A percentile compares a stretch with the other conserved stretches of the same genome.
These are phyloP conservation scores for Tanacetum coccineum DNA, from an alignment of 129 eudicot species.

Conservation along the genomic window DNA sequence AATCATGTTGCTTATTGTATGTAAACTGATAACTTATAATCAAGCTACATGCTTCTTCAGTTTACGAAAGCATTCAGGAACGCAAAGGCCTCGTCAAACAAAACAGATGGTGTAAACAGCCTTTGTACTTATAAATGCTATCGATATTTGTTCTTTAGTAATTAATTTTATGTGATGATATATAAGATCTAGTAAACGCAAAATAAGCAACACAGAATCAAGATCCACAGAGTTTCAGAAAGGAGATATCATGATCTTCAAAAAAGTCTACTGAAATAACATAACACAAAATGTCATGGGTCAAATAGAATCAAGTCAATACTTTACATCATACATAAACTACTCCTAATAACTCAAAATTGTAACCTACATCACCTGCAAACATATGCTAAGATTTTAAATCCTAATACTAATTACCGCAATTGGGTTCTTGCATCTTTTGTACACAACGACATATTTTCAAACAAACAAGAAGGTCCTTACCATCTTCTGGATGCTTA, in stretches of 20 bases:
- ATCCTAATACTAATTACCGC: constrained; percentile 29
- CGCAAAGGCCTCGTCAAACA: not conserved
- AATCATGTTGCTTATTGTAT: constrained; percentile 6
- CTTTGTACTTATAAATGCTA: too few species aligned
- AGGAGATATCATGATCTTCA: not conserved
- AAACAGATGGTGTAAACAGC: too few species aligned
- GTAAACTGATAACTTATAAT: not conserved
- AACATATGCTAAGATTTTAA: constrained; percentile 31
- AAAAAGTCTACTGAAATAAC: constrained; percentile 3
- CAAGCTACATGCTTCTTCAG: not conserved
- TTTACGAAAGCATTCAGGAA: not conserved
- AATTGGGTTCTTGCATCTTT: constrained; percentile 27
- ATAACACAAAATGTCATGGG: constrained; percentile 22
- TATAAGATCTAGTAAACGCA: not conserved
- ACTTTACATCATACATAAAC: constrained; percentile 37
- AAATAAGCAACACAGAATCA: too few species aligned
- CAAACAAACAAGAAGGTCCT: too few species aligned
- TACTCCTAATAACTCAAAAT: constrained; percentile 36
- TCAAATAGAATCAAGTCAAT: constrained; percentile 19
- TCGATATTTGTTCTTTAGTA: too few species aligned
- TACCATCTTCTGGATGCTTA: too few species aligned
- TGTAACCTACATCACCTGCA: constrained; percentile 30
- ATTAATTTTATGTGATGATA: not conserved
- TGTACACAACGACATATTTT: constrained; percentile 32
- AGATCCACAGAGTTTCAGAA: too few species aligned